Evolutionary conservation across 2,329 filamentous ascomycete genomes (phyloP).

Genomic region (Coleophoma cylindrospora): DNA sequence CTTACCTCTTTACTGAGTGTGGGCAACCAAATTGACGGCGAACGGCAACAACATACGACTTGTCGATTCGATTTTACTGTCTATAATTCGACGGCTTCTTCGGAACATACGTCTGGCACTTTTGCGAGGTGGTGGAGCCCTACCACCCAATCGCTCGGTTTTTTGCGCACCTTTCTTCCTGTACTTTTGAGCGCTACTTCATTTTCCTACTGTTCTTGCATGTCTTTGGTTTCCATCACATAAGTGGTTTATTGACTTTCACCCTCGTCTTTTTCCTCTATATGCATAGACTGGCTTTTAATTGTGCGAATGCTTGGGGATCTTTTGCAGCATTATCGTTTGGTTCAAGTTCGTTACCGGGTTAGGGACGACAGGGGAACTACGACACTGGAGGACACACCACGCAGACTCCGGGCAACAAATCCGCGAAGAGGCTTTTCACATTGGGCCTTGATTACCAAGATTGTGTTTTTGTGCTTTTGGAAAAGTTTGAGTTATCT

Average conservation of each 20-base stretch:
- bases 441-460: background rate
- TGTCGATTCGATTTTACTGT: slow-evolving; percentile 1
- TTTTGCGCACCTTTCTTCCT: slow-evolving; percentile 11
- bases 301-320: background rate
- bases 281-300: slow-evolving; percentile 16
- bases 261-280: slow-evolving; percentile 6
- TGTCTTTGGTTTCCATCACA: slow-evolving; percentile 12
- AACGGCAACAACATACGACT: slow-evolving; percentile 1
- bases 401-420: no score
- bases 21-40: slow-evolving; percentile 5
- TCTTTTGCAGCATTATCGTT: no score
- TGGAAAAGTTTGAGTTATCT: background rate
- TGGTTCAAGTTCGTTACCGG: no score
- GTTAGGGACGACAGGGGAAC: no score
- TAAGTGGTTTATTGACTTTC: background rate
- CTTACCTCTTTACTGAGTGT: slow-evolving; percentile 26
- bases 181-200: slow-evolving; percentile 17
- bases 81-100: slow-evolving; percentile 7
- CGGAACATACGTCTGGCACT: slow-evolving; percentile 16
- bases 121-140: slow-evolving; percentile 15
- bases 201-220: slow-evolving; percentile 16
- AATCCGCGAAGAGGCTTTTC: background rate
- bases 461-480: background rate
- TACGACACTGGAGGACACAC: no score
- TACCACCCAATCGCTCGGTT: slow-evolving; percentile 1